phyloP scores from a whole-genome alignment of 2,329 filamentous ascomycete genomes.

The Alternaria novae-zelandiae region DNA sequence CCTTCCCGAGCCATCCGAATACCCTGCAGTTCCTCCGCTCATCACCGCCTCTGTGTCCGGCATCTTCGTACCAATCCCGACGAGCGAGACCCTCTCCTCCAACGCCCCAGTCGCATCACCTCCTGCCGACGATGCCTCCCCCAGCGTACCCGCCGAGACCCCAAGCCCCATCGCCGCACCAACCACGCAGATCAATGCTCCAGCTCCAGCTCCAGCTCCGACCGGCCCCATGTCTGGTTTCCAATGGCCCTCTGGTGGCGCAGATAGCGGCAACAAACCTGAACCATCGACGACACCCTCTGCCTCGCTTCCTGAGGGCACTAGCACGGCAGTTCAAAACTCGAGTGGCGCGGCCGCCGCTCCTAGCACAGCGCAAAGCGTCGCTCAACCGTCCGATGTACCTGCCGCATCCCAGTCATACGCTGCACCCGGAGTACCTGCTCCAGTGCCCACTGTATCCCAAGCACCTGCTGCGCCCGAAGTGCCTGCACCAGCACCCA shows the following conservation, averaged over 20 bases:
- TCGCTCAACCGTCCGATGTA: slow-evolving; percentile 8
- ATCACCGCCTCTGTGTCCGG: slow-evolving; percentile 8
- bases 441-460: slow-evolving; percentile 4
- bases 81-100: slow-evolving; percentile 5
- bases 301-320: slow-evolving; percentile 4
- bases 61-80: slow-evolving; percentile 13
- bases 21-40: slow-evolving; percentile 8
- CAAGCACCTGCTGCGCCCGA: slow-evolving; percentile 3
- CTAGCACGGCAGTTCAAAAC: slow-evolving; percentile 1
- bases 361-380: slow-evolving; percentile 10
- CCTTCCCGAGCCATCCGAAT: not conserved
- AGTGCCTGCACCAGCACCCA: slow-evolving; percentile 7
- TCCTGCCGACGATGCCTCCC: not conserved
- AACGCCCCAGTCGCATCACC: slow-evolving; percentile 6
- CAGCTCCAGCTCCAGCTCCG: slow-evolving; percentile 8
- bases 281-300: slow-evolving; percentile 9
- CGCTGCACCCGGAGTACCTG: slow-evolving; percentile 3
- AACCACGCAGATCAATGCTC: slow-evolving; percentile 13
- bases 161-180: slow-evolving; percentile 7
- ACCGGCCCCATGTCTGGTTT: slow-evolving; percentile 27
- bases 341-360: slow-evolving; percentile 2
- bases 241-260: slow-evolving; percentile 23
- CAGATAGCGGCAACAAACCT: not conserved
- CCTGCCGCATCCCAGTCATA: slow-evolving; percentile 1
- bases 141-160: not conserved